phyloP scores from a whole-genome alignment of 306 rosid genomes.

The Medicago arabica region DNA sequence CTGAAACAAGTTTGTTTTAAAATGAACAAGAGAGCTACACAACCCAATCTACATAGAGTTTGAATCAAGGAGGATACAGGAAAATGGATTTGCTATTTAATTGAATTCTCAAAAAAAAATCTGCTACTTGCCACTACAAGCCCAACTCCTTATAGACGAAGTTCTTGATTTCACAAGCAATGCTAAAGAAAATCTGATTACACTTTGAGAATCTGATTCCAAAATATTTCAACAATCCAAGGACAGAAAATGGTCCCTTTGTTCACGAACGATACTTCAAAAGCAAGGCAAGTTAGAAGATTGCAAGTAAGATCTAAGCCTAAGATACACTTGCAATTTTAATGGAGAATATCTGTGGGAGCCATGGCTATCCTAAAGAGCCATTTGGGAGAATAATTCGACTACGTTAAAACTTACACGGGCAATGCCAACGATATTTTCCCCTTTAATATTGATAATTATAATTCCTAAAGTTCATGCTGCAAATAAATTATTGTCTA shows the following conservation, averaged over 20 bases:
- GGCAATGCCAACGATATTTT: not conserved
- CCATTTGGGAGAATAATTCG: not conserved
- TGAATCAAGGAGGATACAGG: not conserved
- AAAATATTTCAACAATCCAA: not conserved
- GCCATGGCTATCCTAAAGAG: not conserved
- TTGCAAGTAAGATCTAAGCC: not conserved
- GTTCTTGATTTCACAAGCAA: not conserved
- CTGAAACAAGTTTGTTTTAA: not conserved
- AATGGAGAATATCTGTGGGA: not conserved
- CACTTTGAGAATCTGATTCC: not conserved
- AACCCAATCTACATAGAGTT: too few species aligned
- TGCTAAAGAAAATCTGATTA: not conserved
- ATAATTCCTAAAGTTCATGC: not conserved
- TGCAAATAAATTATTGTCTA: not conserved
- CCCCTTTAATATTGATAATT: not conserved
- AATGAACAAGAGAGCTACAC: too few species aligned
- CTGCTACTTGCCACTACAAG: not conserved
- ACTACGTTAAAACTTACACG: not conserved
- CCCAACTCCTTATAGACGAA: not conserved
- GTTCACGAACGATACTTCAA: not conserved
- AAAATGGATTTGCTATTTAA: not conserved
- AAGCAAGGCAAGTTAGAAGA: not conserved
- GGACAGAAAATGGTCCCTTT: not conserved
- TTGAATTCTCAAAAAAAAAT: not conserved
- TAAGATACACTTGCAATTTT: not conserved